phyloP scores from a whole-genome alignment of 225 moss, liverwort and hornwort genomes.

The Climacium dendroides region DNA sequence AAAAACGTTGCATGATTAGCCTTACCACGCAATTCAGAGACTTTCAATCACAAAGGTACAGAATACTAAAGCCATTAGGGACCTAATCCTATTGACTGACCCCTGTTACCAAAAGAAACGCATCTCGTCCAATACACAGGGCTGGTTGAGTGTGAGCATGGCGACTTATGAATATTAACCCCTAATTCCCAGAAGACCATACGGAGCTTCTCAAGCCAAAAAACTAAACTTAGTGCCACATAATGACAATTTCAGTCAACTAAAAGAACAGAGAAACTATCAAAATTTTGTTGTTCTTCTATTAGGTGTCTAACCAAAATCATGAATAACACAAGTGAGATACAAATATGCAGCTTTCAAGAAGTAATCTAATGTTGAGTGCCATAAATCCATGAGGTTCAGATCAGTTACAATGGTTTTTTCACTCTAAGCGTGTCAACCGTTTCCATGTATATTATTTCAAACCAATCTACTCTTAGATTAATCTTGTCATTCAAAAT shows the following conservation, averaged over 20 bases:
- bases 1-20: not conserved
- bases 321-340: not conserved
- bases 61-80: not conserved
- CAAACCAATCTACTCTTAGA: not conserved
- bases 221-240: not conserved
- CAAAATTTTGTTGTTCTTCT: not conserved
- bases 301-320: not conserved
- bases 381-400: no score
- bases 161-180: not conserved
- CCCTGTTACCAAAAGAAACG: not conserved
- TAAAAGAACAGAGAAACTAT: not conserved
- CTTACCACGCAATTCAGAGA: not conserved
- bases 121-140: not conserved
- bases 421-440: not conserved
- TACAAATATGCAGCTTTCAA: not conserved
- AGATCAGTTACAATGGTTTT: not conserved
- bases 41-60: not conserved
- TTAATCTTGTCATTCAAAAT: not conserved
- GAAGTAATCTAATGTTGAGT: not conserved
- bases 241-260: not conserved
- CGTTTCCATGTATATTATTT: not conserved
- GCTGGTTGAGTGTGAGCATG: not conserved
- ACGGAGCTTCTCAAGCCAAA: no score
- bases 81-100: not conserved
- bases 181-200: not conserved